Base-by-base conservation (phyloP, 2,329 filamentous ascomycete genomes). In the Pseudopithomyces maydicus region DNA sequence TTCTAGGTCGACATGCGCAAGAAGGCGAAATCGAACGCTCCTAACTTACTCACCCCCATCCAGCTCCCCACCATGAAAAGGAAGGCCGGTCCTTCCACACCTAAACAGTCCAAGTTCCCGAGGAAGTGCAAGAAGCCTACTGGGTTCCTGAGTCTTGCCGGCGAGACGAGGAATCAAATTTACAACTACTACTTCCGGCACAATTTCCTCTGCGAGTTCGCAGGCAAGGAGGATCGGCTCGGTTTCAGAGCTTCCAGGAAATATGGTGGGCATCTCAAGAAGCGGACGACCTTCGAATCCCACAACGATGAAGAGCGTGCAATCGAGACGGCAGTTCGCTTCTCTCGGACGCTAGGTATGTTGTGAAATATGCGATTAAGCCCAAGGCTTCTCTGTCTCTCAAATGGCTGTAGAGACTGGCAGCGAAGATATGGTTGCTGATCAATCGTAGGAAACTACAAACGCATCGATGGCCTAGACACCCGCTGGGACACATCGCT, bases 131-230 rank as follows among this genome's bases (percentile, higher is more conserved):
- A 64, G 50, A 55, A 59, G 8, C 58, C 55, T 20, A 10, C n/a
- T n/a, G 67, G 68, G 22, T 76, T 77, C 54, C 62, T 76, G 4
- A 51, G 61, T 1, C 64, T 85, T 0, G 82, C 84, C 0, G 76
- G 77, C 15, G 84, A 86, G 64, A 62, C 85, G 14, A 79, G 84
- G 53, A 74, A 75, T 57, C 64, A 71, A 1, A 82, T 86, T 47
- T 86, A 82, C 64, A 55, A 50, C 8, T 70, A 67, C 62, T 74
- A 72, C 63, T 75, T 75, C 52, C 45, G 59, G 35, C 46, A 69
- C n/a, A 55, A 57, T 44, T 64, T 66, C 47, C 62, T 59, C 32
- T 70, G 68, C 53, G 71, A 74, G 53, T 56, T 74, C 33, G 65
- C 57, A 10, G 61, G 62, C 39, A 54, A 57, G 51, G 53, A 60